A percentile compares a stretch with the other conserved stretches of the same genome.
Evolutionary conservation across 306 rosid species (phyloP).

Genomic region (Mucuna pruriens): DNA sequence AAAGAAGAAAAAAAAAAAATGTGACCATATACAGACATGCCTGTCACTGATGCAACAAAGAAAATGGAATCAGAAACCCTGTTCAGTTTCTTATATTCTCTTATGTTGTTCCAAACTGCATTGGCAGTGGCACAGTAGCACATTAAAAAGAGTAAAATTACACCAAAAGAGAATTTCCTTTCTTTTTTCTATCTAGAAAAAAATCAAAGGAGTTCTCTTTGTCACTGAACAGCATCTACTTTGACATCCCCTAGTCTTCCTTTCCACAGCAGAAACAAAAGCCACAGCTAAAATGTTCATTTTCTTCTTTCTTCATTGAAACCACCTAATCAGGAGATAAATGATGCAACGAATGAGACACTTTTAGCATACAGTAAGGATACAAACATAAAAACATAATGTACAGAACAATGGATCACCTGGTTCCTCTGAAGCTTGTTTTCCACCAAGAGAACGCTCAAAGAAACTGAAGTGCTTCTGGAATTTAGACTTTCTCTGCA

Average conservation of each 20-base stretch:
- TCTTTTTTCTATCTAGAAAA: background rate
- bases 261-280: constrained; percentile 36
- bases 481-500: constrained; percentile 64
- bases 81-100: constrained; percentile 42
- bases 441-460: constrained; percentile 51
- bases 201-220: constrained; percentile 34
- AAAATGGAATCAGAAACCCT: constrained; percentile 39
- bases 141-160: constrained; percentile 23
- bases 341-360: constrained; percentile 27
- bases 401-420: constrained; percentile 46
- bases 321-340: constrained; percentile 48
- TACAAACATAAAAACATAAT: background rate
- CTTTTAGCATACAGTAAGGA: background rate
- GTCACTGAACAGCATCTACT: constrained; percentile 44
- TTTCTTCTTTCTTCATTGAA: constrained; percentile 52
- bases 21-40: background rate
- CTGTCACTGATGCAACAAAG: constrained; percentile 36
- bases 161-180: constrained; percentile 26
- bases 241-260: constrained; percentile 41
- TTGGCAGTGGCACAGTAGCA: constrained; percentile 52
- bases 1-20: background rate
- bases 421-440: constrained; percentile 60
- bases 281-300: constrained; percentile 38
- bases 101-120: constrained; percentile 62
- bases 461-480: constrained; percentile 61